Conservation (phyloP, 2,329 filamentous ascomycete species). For the Talaromyces pinophilus region DNA sequence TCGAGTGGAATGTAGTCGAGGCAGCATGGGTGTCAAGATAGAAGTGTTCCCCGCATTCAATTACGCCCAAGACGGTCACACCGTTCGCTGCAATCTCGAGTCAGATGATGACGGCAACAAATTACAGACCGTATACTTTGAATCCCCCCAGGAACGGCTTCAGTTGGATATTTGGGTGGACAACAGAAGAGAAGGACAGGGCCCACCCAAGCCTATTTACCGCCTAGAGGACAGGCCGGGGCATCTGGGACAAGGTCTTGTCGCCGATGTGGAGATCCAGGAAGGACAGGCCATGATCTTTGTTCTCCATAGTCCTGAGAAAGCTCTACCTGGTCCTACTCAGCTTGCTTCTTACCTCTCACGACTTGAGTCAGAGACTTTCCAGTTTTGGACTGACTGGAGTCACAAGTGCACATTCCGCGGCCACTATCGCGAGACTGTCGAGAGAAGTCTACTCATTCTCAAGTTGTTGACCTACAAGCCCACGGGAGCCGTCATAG, state of each 20-base stretch:
- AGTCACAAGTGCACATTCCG: constrained; percentile 70
- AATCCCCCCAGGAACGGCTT: constrained; percentile 59
- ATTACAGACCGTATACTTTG: constrained; percentile 66
- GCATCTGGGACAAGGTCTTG: constrained; percentile 64
- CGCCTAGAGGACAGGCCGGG: constrained; percentile 54
- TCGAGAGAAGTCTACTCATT: constrained; percentile 70
- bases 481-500: constrained; percentile 75
- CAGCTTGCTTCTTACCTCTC: constrained; percentile 63
- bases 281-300: constrained; percentile 72
- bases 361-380: constrained; percentile 67
- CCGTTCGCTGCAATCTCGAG: constrained; percentile 34
- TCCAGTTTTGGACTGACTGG: constrained; percentile 73
- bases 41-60: constrained; percentile 73
- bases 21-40: constrained; percentile 64
- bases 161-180: constrained; percentile 70
- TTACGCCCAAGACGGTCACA: constrained; percentile 66
- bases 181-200: constrained; percentile 52
- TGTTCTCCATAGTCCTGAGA: constrained; percentile 64
- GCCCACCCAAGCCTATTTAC: constrained; percentile 57
- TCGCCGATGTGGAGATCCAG: constrained; percentile 59
- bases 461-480: constrained; percentile 77
- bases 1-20: constrained; percentile 71
- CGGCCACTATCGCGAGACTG: constrained; percentile 71
- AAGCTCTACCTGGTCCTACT: constrained; percentile 58
- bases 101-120: constrained; percentile 39